Conservation (phyloP, 495 filamentous ascomycete genomes). For the Xylaria curta region DNA sequence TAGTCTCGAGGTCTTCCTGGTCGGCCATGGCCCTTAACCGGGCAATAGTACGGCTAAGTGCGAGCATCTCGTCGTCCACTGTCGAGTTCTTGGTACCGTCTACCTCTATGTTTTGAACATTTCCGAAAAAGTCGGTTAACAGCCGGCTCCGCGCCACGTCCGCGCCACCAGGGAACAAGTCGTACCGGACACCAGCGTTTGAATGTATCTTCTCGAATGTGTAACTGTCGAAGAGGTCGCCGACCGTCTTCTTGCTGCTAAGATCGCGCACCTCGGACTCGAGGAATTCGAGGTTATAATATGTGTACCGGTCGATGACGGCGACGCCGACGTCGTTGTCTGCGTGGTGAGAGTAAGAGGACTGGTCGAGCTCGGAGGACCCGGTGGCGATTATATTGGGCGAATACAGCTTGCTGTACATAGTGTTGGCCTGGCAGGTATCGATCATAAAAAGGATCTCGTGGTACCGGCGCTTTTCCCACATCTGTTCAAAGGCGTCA, state of each 20-base stretch:
- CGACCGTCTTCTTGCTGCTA: slow-evolving; percentile 82
- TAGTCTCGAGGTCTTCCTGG: slow-evolving; percentile 46
- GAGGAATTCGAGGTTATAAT: slow-evolving; percentile 97
- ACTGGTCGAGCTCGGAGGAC: slow-evolving; percentile 90
- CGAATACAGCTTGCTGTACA: slow-evolving; percentile 97
- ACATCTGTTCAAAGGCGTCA: slow-evolving; percentile 99
- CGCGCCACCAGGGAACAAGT: slow-evolving; percentile 84
- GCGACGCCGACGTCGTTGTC: slow-evolving; percentile 98
- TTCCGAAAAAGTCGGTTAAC: slow-evolving; percentile 97
- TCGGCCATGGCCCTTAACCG: slow-evolving; percentile 61
- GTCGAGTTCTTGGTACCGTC: slow-evolving; percentile 64
- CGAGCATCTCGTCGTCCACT: slow-evolving; percentile 76
- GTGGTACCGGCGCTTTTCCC: slow-evolving; percentile 91
- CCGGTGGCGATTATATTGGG: slow-evolving; percentile 97
- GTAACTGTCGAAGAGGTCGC: slow-evolving; percentile 94
- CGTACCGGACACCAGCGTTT: slow-evolving; percentile 89
- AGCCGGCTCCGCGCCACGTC: slow-evolving; percentile 72
- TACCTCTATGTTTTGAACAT: slow-evolving; percentile 95
- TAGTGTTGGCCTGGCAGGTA: slow-evolving; percentile 98
- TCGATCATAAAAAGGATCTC: slow-evolving; percentile 99
- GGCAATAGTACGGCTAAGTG: slow-evolving; percentile 65
- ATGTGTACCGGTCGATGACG: slow-evolving; percentile 97
- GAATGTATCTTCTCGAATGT: slow-evolving; percentile 94
- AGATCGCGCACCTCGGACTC: slow-evolving; percentile 87
- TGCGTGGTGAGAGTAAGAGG: slow-evolving; percentile 94